phyloP scores from a whole-genome alignment of 768 basidiomycete species.

The Clavaria fumosa region DNA sequence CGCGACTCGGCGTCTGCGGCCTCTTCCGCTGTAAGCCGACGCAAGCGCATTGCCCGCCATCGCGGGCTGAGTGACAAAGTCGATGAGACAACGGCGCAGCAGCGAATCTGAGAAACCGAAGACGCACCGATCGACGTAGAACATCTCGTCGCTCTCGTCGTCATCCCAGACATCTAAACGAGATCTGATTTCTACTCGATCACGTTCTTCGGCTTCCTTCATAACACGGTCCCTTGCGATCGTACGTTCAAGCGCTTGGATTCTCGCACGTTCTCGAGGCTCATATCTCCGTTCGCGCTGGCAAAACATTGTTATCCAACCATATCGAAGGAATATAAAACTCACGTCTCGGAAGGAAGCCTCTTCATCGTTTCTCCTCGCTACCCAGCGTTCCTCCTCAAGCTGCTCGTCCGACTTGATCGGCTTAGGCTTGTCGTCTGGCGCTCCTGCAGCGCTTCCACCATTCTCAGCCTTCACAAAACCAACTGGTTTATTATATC shows the following conservation, averaged over 20 bases:
- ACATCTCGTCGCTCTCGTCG: constrained; percentile 84
- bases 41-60: constrained; percentile 69
- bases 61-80: constrained; percentile 33
- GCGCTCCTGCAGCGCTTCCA: constrained; percentile 10
- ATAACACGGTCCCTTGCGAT: constrained; percentile 57
- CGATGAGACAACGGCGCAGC: constrained; percentile 3
- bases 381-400: constrained; percentile 68
- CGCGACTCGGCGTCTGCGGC: constrained; percentile 75
- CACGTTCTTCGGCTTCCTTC: constrained; percentile 66
- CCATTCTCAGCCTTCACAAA: constrained; percentile 63
- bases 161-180: constrained; percentile 84
- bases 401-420: constrained; percentile 78
- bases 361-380: constrained; percentile 65
- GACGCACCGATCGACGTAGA: constrained; percentile 78
- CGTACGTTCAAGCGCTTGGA: constrained; percentile 59
- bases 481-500: constrained; percentile 63
- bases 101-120: not conserved
- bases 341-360: constrained; percentile 75
- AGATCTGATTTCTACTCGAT: constrained; percentile 63
- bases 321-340: constrained; percentile 10
- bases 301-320: not conserved
- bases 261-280: constrained; percentile 70
- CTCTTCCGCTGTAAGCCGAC: constrained; percentile 63
- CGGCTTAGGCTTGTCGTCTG: constrained; percentile 23
- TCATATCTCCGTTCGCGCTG: constrained; percentile 94